phyloP scores from a whole-genome alignment of 441 rosid species.

The Arabidopsis lyrata region DNA sequence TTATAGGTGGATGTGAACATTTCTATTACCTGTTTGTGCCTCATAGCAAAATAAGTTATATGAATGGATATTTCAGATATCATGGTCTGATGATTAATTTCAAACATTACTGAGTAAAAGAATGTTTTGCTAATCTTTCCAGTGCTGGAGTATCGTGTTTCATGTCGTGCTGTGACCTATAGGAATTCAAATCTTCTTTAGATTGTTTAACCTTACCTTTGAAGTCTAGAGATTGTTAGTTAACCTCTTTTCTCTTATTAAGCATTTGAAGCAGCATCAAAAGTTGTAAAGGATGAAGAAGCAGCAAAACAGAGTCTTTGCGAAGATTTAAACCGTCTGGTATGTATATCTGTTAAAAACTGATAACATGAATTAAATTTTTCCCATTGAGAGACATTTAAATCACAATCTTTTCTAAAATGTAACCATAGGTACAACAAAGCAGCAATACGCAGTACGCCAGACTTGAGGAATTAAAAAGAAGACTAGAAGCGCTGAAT shows the following conservation, averaged over 20 bases:
- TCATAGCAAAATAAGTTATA: neutral
- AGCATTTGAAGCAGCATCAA: slow-evolving; percentile 80
- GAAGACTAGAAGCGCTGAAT: slow-evolving; percentile 82
- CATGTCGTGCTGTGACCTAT: slow-evolving; percentile 14
- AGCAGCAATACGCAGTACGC: slow-evolving; percentile 83
- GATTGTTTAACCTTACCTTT: neutral
- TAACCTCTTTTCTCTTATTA: neutral
- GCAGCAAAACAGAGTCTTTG: slow-evolving; percentile 80
- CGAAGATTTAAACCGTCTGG: slow-evolving; percentile 82
- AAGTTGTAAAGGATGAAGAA: slow-evolving; percentile 82
- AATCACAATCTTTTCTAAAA: slow-evolving; percentile 25
- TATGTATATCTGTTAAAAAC: slow-evolving; percentile 45
- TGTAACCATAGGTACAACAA: slow-evolving; percentile 72
- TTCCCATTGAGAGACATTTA: neutral
- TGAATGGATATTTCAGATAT: neutral
- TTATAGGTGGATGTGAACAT: neutral
- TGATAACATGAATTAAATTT: slow-evolving; percentile 8
- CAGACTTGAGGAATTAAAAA: slow-evolving; percentile 89
- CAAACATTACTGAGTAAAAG: neutral
- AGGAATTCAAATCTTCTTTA: too few relatives aligned
- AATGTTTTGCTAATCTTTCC: neutral
- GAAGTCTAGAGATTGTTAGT: neutral
- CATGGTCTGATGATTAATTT: neutral
- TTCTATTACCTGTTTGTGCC: slow-evolving; percentile 1
- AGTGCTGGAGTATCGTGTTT: neutral